These are phyloP conservation scores for Cyclanthera cordifolia DNA, from an alignment of 306 rosid species.

Conservation along the genomic window DNA sequence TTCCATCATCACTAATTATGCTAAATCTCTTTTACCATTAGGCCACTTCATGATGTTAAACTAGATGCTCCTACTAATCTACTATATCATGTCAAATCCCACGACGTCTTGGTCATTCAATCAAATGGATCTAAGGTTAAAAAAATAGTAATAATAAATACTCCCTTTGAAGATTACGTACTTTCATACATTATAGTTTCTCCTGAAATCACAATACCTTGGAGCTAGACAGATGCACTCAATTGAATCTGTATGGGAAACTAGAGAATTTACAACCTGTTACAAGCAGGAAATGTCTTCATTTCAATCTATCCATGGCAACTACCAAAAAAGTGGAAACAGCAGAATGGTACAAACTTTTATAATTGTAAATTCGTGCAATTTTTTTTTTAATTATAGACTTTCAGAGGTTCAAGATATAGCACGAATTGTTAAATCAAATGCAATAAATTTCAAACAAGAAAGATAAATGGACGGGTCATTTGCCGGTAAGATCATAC, in stretches of 20 bases:
- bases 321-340: not conserved
- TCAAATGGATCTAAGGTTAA: not conserved
- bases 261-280: constrained; percentile 63
- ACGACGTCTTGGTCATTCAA: not conserved
- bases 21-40: too few species aligned
- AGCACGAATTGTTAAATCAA: not conserved
- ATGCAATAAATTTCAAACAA: constrained; percentile 3
- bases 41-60: too few species aligned
- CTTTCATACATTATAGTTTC: not conserved
- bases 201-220: constrained; percentile 30
- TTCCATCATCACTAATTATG: too few species aligned
- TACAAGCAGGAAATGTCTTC: constrained; percentile 3
- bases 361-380: not conserved
- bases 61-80: not conserved
- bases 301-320: not conserved
- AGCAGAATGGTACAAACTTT: not conserved
- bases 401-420: not conserved
- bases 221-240: constrained; percentile 66
- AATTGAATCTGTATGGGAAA: constrained; percentile 58
- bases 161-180: too few species aligned
- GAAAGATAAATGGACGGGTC: not conserved
- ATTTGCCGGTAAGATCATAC: not conserved
- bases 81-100: not conserved
- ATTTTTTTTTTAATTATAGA: not conserved
- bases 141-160: too few species aligned